These are phyloP conservation scores for Chlorella sp. DNA, from an alignment of 139 green algal genomes.

Conservation along the genomic window DNA sequence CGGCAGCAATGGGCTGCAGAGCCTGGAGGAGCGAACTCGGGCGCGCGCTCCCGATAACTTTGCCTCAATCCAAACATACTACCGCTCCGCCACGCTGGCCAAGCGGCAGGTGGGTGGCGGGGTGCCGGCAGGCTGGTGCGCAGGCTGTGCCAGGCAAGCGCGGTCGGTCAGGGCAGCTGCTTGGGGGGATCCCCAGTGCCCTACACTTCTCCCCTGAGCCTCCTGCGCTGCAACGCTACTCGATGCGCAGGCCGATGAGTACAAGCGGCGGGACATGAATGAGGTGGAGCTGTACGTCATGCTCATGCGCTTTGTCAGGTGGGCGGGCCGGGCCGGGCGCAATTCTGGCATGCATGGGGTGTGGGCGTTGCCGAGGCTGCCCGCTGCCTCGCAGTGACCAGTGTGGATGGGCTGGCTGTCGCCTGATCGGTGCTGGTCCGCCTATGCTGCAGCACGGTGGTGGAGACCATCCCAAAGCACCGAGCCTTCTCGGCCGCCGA, in stretches of 20 bases:
- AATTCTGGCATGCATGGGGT: no score
- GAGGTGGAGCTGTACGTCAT: slow-evolving; percentile 86
- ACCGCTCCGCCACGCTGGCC: slow-evolving; percentile 57
- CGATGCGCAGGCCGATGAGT: slow-evolving; percentile 67
- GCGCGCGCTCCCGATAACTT: slow-evolving; percentile 53
- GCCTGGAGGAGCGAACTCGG: slow-evolving; percentile 48
- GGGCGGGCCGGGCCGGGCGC: no score
- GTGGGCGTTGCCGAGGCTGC: no score
- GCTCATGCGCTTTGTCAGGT: slow-evolving; percentile 68
- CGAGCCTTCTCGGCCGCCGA: slow-evolving; percentile 45
- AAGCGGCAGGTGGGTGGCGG: slow-evolving; percentile 61
- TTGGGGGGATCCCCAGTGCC: no score
- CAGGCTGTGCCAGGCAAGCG: no score
- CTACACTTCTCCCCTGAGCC: no score
- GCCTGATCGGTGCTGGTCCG: no score
- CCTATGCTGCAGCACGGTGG: slow-evolving; percentile 63
- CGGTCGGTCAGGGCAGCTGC: no score
- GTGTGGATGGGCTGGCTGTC: no score
- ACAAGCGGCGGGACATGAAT: slow-evolving; percentile 54
- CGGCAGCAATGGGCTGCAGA: slow-evolving; percentile 38
- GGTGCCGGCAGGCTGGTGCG: no score
- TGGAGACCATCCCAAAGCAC: slow-evolving; percentile 83
- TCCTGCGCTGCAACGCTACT: no score
- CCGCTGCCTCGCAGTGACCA: no score
- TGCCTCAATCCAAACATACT: slow-evolving; percentile 66